Base-by-base conservation (phyloP, 805 yeast species). In the Sugiyamaella qingdaonensis region DNA sequence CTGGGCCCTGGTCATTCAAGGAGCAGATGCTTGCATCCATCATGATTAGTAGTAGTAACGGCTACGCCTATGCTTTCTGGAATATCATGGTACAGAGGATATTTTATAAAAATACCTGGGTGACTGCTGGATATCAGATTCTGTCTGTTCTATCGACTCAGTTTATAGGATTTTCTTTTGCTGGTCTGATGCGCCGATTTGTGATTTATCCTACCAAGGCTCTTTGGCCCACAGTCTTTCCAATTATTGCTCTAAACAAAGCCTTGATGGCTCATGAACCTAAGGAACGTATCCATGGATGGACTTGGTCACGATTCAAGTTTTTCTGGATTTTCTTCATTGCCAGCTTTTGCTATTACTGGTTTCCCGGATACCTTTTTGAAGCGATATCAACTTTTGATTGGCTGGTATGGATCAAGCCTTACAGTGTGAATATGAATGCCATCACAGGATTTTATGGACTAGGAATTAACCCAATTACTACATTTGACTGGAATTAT, bases 1-100 rank as follows among this genome's bases (percentile, higher is more conserved):
- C 85, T 5, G 84, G 86, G 9, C 84, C 84, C 14, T 83, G 85
- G 82, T 70, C 73, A 42, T 70, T 66, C 57, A 83, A 83, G 62
- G 88, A 83, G 61, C 87, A 82, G 64, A 80, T 81, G 84, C 72
- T 82, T 54, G 70, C 82, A 9, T 78, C 86, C n/a, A 51, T 54
- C 13, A 54, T 52, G 43, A 44, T 57, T 36, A 42, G 36, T 21
- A 39, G 46, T 19, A 33, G 49, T 14, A 18, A 21, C 10, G 39
- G 51, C 13, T 24, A 16, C 18, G 32, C 54, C n/a, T 48, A 54
- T 19, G 57, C 49, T 14, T 49, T 56, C 52, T 54, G 52, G 32
- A 58, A 54, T 35, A 50, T 61, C 14, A 44, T 52, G 33, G 61
- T 56, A 3, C 64, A 61, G 50, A 51, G 50, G 32, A 43, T 58